Conservation (phyloP, 139 green algal genomes). For the Tetraselmis striata region DNA sequence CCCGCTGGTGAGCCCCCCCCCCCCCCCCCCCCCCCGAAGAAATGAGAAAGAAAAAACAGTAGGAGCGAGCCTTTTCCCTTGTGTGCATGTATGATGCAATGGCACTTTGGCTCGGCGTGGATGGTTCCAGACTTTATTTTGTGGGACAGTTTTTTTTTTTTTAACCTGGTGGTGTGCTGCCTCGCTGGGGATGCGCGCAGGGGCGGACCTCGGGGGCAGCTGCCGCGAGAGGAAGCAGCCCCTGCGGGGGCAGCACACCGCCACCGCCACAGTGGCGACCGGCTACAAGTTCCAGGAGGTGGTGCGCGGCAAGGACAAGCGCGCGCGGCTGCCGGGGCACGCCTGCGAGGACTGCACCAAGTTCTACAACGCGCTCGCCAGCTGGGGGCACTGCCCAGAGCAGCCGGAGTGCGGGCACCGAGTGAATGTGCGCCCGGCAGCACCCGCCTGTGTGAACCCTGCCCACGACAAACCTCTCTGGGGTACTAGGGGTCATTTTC, state of each 20-base stretch:
- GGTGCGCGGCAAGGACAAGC: conserved; percentile 31
- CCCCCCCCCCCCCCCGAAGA: too few relatives aligned
- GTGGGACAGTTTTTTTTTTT: background rate
- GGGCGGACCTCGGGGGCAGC: background rate
- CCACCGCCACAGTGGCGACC: background rate
- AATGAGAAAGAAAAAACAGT: too few relatives aligned
- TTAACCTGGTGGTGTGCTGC: background rate
- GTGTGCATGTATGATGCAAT: too few relatives aligned
- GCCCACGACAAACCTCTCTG: too few relatives aligned
- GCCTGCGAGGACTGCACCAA: conserved; percentile 35
- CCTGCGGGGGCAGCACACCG: background rate
- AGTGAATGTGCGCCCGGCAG: conserved; percentile 1
- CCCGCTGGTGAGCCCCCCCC: too few relatives aligned
- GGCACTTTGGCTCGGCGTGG: background rate
- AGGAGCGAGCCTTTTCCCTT: too few relatives aligned
- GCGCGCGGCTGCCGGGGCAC: conserved; percentile 31
- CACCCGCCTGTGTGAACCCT: too few relatives aligned
- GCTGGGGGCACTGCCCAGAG: conserved; percentile 15
- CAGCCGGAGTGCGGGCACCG: background rate
- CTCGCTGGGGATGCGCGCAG: background rate
- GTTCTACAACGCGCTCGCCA: conserved; percentile 38
- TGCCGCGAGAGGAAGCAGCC: background rate
- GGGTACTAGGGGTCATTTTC: background rate
- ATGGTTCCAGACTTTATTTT: background rate
- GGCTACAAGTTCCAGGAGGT: conserved; percentile 44